Conservation (phyloP, 23 red algal species). For the Gracilaria vermiculophylla region DNA sequence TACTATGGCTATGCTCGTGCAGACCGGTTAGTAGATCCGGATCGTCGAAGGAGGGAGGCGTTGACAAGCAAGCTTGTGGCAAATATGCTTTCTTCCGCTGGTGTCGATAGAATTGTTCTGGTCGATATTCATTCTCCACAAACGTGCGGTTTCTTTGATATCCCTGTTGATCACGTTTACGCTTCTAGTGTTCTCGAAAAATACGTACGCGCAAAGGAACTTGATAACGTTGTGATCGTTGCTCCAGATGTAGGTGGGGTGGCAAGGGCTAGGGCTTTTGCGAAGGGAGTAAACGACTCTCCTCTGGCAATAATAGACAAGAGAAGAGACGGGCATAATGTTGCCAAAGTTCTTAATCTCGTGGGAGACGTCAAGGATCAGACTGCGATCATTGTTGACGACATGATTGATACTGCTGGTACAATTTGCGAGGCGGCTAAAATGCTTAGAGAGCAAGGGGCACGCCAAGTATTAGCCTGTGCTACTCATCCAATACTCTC, state of each 20-base stretch:
- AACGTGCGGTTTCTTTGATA: conserved; percentile 99
- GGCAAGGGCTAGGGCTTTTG: conserved; percentile 92
- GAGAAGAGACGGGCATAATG: conserved; percentile 83
- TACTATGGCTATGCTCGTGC: conserved; percentile 97
- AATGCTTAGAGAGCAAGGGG: conserved; percentile 79
- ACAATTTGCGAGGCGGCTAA: conserved; percentile 87
- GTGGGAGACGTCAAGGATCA: conserved; percentile 92
- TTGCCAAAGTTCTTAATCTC: conserved; percentile 91
- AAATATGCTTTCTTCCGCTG: conserved; percentile 92
- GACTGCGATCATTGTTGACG: conserved; percentile 94
- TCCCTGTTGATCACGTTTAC: conserved; percentile 97
- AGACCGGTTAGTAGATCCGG: conserved; percentile 93
- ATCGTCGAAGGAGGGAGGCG: conserved; percentile 85
- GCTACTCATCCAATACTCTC: conserved; percentile 94
- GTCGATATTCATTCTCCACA: conserved; percentile 99
- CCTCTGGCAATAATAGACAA: conserved; percentile 99
- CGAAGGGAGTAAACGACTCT: conserved; percentile 82
- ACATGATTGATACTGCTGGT: conserved; percentile 98
- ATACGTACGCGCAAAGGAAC: conserved; percentile 64
- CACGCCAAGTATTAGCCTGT: conserved; percentile 84
- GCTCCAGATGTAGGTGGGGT: conserved; percentile 97
- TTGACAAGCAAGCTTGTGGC: conserved; percentile 93
- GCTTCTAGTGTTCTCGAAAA: conserved; percentile 78
- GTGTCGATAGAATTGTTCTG: conserved; percentile 88
- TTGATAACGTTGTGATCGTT: conserved; percentile 87